Evolutionary conservation across 2,329 filamentous ascomycete species (phyloP), one percentile per base, ranked within the genome.

Genomic region (Xylaria sp.): DNA sequence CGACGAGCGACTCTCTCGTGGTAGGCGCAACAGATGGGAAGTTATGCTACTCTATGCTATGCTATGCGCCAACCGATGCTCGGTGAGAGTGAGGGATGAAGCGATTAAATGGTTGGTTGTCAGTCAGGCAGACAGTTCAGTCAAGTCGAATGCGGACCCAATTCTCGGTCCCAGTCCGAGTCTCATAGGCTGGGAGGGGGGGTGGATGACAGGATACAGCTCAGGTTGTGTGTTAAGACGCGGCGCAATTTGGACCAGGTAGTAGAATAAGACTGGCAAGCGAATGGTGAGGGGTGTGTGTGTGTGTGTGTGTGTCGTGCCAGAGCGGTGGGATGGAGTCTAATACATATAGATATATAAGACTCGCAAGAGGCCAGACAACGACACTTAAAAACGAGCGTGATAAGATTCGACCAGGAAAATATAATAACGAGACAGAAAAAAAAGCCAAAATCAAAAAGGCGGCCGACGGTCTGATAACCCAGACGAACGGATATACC

Each of bases 391-490:
- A 53, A 31, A 53, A 53, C 58, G 64, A 66, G 58, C 58, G 63
- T 66, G 49, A 26, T 65, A 36, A 48, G 40, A 40, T 49, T 23
- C 44, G 44, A 46, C 48, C 26, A 44, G 69, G 65, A 71, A 70
- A 57, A 53, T 33, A 48, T 48, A 38, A 44, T 31, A 15, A 59
- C 66, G 56, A 59, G 66, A 71, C 66, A 70, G 33, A 33, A 71
- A 73, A 65, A 51, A 66, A 40, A 40, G 15, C 13, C 38, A 57
- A 70, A 70, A 61, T 66, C 57, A 68, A 70, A 72, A 73, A 73
- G 71, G 59, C 67, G 70, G 74, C 73, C 71, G 65, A 69, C 70
- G 46, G 69, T 66, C 15, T 44, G 44, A 67, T 59, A 64, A 64
- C 48, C 23, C 31, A 60, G 44, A 59, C 26, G 60, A 23, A 59